These are phyloP conservation scores for Didymella lethalis DNA, from an alignment of 2,329 filamentous ascomycete species.

Conservation along the genomic window DNA sequence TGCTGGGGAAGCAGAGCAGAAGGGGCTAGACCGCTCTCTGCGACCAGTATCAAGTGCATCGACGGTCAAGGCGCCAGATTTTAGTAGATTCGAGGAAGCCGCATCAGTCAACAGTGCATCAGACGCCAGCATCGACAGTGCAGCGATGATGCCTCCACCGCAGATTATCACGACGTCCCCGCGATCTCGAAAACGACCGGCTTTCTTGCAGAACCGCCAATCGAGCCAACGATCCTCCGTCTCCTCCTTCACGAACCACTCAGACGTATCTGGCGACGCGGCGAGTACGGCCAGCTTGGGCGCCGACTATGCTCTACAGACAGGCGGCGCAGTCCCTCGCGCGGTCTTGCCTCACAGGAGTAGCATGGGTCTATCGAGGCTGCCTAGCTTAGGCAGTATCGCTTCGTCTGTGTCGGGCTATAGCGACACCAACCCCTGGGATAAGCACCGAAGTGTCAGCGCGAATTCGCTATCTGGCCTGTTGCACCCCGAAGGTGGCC, in stretches of 20 bases:
- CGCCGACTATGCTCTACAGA: conserved; percentile 82
- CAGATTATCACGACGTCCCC: conserved; percentile 33
- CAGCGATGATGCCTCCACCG: conserved; percentile 29
- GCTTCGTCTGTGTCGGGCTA: conserved; percentile 73
- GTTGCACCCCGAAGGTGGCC: conserved; percentile 54
- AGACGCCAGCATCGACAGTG: conserved; percentile 43
- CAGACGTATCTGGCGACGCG: conserved; percentile 64
- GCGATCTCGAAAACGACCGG: conserved; percentile 57
- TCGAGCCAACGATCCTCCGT: conserved; percentile 66
- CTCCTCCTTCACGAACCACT: conserved; percentile 63
- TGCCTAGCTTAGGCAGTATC: conserved; percentile 89
- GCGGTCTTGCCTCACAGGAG: conserved; percentile 49
- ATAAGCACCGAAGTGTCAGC: conserved; percentile 54
- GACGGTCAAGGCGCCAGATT: conserved; percentile 50
- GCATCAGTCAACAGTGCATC: conserved; percentile 42
- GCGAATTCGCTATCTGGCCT: conserved; percentile 45
- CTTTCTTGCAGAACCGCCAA: conserved; percentile 63
- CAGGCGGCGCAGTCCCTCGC: conserved; percentile 74
- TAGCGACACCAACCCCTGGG: conserved; percentile 55
- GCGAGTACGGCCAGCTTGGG: conserved; percentile 79
- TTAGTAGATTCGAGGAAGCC: conserved; percentile 39
- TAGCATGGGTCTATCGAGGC: conserved; percentile 70
- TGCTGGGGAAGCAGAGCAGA: conserved; percentile 20
- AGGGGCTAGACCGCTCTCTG: conserved; percentile 33
- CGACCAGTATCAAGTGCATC: conserved; percentile 51